Evolutionary conservation across 148 eudicot genomes (phyloP), one percentile per base, ranked within the genome.

Genomic region (Beta vulgaris): DNA sequence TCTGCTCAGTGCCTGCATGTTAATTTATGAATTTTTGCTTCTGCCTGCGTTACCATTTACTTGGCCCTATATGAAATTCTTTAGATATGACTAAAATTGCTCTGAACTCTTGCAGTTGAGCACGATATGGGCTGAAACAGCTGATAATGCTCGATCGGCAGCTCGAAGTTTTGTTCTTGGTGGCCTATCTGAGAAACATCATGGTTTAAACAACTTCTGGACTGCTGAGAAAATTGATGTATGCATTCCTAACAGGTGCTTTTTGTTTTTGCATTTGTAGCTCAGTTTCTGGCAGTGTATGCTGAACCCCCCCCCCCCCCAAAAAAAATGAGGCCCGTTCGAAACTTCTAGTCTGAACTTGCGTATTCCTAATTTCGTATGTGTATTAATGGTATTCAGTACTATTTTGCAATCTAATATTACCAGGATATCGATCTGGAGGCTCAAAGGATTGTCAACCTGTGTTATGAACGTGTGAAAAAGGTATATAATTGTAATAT

Each of bases 121-220:
- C 85, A 93, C 98, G 28, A 93, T 91, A 72, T 93, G 92, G 97
- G 92, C 98, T 35, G 93, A 85, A 81, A 81, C 98, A 21, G 91
- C 94, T 77, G 92, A 93, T 72, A 87, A 91, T 80, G 98, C 98
- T n/a, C 84, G 97, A 80, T 82, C 89, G 77, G 94, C 92, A 28
- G 98, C 97, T 70, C 85, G 98, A 7, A 78, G 84, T 53, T 84
- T 91, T 74, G 90, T 93, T 82, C 92, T 89, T 76, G 93, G 91
- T 74, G 97, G 98, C 79, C 88, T 93, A 60, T 91, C 94, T 36
- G 91, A 93, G 77, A 89, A 93, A 80, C 80, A 87, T 77, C 79
- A 89, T 76, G 97, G 98, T 46, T 81, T 93, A 83, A 82, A 82
- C 58, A 80, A 86, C 72, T 93, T 91, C 84, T 93, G 98, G 98